phyloP scores from a whole-genome alignment of 148 eudicot species.

The Chenopodium album region DNA sequence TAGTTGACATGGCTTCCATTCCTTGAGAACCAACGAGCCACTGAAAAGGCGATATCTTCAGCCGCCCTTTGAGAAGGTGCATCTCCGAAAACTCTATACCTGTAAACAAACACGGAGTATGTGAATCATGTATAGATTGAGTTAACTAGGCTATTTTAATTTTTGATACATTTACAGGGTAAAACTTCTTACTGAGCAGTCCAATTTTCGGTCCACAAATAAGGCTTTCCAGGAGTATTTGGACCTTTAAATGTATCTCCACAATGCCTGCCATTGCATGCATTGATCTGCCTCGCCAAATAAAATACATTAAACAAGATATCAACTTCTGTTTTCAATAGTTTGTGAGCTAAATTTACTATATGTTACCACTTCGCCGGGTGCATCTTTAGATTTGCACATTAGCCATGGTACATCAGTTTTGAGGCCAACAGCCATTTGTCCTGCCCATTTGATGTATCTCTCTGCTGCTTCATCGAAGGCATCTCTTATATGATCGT shows the following conservation, averaged over 20 bases:
- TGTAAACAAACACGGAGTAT: conserved; percentile 14
- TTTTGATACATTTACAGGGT: too few relatives aligned
- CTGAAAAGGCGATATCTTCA: conserved; percentile 76
- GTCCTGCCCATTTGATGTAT: conserved; percentile 82
- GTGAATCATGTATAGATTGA: not conserved
- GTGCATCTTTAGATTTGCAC: conserved; percentile 97
- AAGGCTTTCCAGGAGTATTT: conserved; percentile 73
- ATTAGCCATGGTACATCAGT: conserved; percentile 90
- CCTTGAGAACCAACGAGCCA: conserved; percentile 72
- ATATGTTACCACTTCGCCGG: conserved; percentile 64
- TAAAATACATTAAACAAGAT: not conserved
- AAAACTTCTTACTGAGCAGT: conserved; percentile 55
- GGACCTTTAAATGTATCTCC: conserved; percentile 78
- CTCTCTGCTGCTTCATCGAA: conserved; percentile 44
- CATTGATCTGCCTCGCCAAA: conserved; percentile 56
- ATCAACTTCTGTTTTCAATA: not conserved
- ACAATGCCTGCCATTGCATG: conserved; percentile 84
- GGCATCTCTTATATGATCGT: conserved; percentile 53
- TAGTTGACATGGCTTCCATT: conserved; percentile 79
- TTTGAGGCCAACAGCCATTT: conserved; percentile 65
- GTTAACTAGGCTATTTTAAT: too few relatives aligned
- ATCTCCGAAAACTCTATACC: conserved; percentile 81
- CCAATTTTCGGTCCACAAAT: conserved; percentile 95
- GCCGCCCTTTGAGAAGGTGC: conserved; percentile 82
- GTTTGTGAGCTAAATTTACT: not conserved